These are phyloP conservation scores for Glutinoglossum americanum DNA, from an alignment of 495 filamentous ascomycete species.

Conservation along the genomic window DNA sequence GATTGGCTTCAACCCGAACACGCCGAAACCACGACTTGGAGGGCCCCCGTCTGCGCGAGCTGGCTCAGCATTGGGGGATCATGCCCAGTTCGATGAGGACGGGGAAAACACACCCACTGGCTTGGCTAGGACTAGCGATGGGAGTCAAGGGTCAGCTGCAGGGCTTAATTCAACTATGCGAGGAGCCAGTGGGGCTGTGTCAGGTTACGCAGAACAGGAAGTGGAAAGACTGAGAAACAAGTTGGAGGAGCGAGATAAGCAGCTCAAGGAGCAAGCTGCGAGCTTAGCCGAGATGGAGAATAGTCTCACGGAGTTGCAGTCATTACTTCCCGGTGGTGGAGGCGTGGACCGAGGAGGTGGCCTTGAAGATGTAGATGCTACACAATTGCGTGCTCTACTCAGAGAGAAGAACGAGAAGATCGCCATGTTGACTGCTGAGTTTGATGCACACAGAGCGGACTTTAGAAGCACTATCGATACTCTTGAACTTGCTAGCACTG, in stretches of 20 bases:
- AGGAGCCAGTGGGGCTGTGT: not conserved
- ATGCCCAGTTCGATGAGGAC: slow-evolving; percentile 15
- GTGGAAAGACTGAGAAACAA: slow-evolving; percentile 41
- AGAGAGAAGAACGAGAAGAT: slow-evolving; percentile 97
- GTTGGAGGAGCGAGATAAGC: slow-evolving; percentile 64
- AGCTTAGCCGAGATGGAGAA: slow-evolving; percentile 71
- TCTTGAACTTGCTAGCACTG: slow-evolving; percentile 82
- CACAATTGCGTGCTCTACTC: slow-evolving; percentile 57
- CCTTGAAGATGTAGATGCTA: slow-evolving; percentile 56
- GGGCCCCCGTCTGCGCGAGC: slow-evolving; percentile 8
- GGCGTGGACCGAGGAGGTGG: slow-evolving; percentile 22
- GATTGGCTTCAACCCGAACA: slow-evolving; percentile 13
- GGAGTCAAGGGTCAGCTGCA: slow-evolving; percentile 17
- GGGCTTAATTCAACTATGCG: slow-evolving; percentile 13
- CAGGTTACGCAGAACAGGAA: slow-evolving; percentile 31
- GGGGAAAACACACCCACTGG: slow-evolving; percentile 34
- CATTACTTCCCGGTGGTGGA: slow-evolving; percentile 26
- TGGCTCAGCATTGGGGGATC: slow-evolving; percentile 2
- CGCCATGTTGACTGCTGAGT: slow-evolving; percentile 73
- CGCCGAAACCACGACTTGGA: slow-evolving; percentile 24
- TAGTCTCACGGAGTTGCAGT: slow-evolving; percentile 51
- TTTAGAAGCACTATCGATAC: slow-evolving; percentile 95
- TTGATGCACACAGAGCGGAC: slow-evolving; percentile 85
- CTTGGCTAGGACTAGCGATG: slow-evolving; percentile 26
- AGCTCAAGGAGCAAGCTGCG: slow-evolving; percentile 67